Conservation (phyloP, 2,329 filamentous ascomycete genomes). For the Xylariaceae sp. region DNA sequence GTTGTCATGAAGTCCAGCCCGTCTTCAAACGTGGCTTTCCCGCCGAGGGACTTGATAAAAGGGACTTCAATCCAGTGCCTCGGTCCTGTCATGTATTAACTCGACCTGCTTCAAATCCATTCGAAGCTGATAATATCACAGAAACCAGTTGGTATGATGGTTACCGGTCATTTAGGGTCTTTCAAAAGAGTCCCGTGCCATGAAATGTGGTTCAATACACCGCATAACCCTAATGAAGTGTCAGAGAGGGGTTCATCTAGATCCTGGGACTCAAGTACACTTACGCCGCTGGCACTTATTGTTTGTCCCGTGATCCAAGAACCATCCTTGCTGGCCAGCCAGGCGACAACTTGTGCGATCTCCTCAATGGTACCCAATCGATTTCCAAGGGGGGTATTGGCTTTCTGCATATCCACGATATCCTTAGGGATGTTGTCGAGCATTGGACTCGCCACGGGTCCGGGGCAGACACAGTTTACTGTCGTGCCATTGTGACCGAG, state of each 20-base stretch:
- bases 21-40: not conserved
- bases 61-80: not conserved
- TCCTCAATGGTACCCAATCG: constrained; percentile 49
- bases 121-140: not conserved
- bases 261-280: not conserved
- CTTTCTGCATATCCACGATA: constrained; percentile 45
- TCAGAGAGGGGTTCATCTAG: not conserved
- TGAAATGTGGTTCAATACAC: constrained; percentile 9
- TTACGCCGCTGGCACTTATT: constrained; percentile 49
- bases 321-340: constrained; percentile 46
- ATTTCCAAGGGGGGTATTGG: constrained; percentile 46
- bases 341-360: constrained; percentile 51
- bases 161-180: not conserved
- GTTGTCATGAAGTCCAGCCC: not conserved
- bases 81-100: too few relatives aligned
- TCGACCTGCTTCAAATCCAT: not conserved
- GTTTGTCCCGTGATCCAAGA: constrained; percentile 51
- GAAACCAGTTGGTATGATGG: not conserved
- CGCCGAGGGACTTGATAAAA: not conserved
- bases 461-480: constrained; percentile 56
- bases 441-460: constrained; percentile 55
- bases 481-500: constrained; percentile 52
- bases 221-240: constrained; percentile 15
- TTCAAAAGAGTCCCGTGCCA: not conserved
- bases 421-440: constrained; percentile 46